Percentiles rank a stretch among this genome's conserved stretches.
phyloP scores from a whole-genome alignment of 2,329 filamentous ascomycete genomes.

The Fusarium veterinarium region DNA sequence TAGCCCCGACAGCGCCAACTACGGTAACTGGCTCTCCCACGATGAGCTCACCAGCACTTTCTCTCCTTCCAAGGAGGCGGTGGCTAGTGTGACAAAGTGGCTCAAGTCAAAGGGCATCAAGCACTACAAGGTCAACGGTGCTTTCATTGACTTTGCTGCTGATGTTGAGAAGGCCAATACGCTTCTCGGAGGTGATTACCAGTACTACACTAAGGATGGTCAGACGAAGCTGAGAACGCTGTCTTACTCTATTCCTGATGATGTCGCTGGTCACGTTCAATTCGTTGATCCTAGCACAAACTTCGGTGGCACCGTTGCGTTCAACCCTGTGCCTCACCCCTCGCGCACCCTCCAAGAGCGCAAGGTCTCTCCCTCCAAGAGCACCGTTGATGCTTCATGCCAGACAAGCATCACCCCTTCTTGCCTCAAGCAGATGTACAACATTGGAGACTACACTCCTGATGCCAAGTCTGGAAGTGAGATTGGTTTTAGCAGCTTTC shows the following conservation, averaged over 20 bases:
- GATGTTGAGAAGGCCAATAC: constrained; percentile 20
- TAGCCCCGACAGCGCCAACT: constrained; percentile 26
- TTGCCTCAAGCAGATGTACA: constrained; percentile 34
- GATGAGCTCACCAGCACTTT: constrained; percentile 4
- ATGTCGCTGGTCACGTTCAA: constrained; percentile 8
- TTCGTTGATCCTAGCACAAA: constrained; percentile 33
- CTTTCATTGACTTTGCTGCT: constrained; percentile 28
- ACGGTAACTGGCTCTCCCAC: constrained; percentile 28
- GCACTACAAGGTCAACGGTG: constrained; percentile 26
- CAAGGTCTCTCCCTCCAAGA: constrained; percentile 12
- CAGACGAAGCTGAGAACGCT: constrained; percentile 26
- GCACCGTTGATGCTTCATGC: constrained; percentile 26
- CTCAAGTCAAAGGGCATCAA: constrained; percentile 29
- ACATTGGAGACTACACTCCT: constrained; percentile 22
- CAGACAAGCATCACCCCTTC: constrained; percentile 30
- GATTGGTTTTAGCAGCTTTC: constrained; percentile 29
- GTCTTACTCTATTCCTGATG: constrained; percentile 28
- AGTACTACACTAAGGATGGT: constrained; percentile 24
- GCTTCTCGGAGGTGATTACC: constrained; percentile 14
- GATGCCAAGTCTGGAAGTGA: constrained; percentile 23
- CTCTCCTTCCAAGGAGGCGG: constrained; percentile 5
- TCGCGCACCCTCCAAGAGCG: constrained; percentile 1
- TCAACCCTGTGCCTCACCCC: constrained; percentile 20
- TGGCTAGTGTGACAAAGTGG: constrained; percentile 27
- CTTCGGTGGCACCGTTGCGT: constrained; percentile 23